These are phyloP conservation scores for Phytophthora colocasiae DNA, from an alignment of 352 stramenopile genomes.

Conservation along the genomic window DNA sequence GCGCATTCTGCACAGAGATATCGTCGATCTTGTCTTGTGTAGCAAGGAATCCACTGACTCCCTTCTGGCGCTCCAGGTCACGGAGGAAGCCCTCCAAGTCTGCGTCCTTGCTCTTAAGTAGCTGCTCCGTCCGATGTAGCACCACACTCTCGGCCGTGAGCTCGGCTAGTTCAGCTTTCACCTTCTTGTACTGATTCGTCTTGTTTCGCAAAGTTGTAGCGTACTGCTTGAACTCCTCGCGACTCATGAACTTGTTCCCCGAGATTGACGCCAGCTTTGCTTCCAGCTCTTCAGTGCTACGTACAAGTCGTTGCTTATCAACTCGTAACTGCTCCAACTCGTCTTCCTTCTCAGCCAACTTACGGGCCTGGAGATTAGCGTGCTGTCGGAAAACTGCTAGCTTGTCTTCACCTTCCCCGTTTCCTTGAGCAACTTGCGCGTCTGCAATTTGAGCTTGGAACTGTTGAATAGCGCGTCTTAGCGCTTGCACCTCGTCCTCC, in stretches of 20 bases:
- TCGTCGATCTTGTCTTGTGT: constrained; percentile 89
- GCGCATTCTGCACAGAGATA: constrained; percentile 87
- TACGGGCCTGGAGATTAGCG: constrained; percentile 86
- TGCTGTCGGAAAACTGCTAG: constrained; percentile 93
- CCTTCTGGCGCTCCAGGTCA: constrained; percentile 86
- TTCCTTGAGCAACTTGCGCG: constrained; percentile 49
- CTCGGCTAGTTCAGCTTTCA: constrained; percentile 88
- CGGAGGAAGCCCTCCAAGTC: constrained; percentile 89
- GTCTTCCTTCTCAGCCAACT: constrained; percentile 90
- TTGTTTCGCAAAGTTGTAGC: constrained; percentile 91
- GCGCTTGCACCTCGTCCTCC: constrained; percentile 78
- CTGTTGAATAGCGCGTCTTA: constrained; percentile 68
- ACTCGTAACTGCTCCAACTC: constrained; percentile 77
- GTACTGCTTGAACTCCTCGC: constrained; percentile 93
- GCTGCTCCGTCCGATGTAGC: constrained; percentile 91
- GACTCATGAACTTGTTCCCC: constrained; percentile 83
- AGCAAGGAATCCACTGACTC: constrained; percentile 87
- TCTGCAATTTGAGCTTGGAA: constrained; percentile 82
- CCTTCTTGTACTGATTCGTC: constrained; percentile 92
- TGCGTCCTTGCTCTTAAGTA: constrained; percentile 86
- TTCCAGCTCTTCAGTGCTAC: constrained; percentile 82
- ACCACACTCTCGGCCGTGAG: constrained; percentile 91
- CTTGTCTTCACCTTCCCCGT: constrained; percentile 83
- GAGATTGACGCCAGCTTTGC: constrained; percentile 53
- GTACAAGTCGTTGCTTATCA: constrained; percentile 64